phyloP scores from a whole-genome alignment of 495 filamentous ascomycete species.

The Penicillium daleae region DNA sequence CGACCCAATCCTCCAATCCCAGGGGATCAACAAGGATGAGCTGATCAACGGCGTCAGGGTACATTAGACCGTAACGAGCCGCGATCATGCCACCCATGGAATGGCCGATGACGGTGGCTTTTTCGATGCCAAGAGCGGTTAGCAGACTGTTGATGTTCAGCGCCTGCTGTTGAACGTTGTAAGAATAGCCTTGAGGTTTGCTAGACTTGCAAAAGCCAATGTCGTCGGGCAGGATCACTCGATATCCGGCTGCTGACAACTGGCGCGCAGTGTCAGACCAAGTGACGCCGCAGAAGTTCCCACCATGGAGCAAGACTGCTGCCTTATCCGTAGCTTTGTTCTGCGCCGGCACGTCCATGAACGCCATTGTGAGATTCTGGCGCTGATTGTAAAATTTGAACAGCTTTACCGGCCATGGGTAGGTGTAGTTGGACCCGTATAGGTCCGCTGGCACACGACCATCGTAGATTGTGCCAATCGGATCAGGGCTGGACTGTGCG shows the following conservation, averaged over 20 bases:
- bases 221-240: slow-evolving; percentile 25
- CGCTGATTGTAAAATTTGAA: slow-evolving; percentile 23
- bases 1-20: slow-evolving; percentile 23
- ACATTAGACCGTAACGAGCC: slow-evolving; percentile 24
- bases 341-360: slow-evolving; percentile 14
- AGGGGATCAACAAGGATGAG: slow-evolving; percentile 24
- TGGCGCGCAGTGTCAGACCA: slow-evolving; percentile 23
- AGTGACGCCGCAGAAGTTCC: slow-evolving; percentile 25
- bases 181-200: slow-evolving; percentile 25
- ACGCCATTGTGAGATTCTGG: slow-evolving; percentile 21
- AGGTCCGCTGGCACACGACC: slow-evolving; percentile 15
- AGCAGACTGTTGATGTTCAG: slow-evolving; percentile 23
- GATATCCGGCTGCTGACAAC: slow-evolving; percentile 18
- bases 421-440: slow-evolving; percentile 19
- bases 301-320: slow-evolving; percentile 21
- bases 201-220: slow-evolving; percentile 28
- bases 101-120: slow-evolving; percentile 21
- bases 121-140: slow-evolving; percentile 16
- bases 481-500: slow-evolving; percentile 17
- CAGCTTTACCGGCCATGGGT: slow-evolving; percentile 24
- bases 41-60: slow-evolving; percentile 15
- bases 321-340: background rate
- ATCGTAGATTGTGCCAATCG: slow-evolving; percentile 20
- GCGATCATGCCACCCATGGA: slow-evolving; percentile 28
- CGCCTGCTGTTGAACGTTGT: slow-evolving; percentile 22